Evolutionary conservation across 2,329 filamentous ascomycete genomes (phyloP).

Genomic region (Venturia pyrina): DNA sequence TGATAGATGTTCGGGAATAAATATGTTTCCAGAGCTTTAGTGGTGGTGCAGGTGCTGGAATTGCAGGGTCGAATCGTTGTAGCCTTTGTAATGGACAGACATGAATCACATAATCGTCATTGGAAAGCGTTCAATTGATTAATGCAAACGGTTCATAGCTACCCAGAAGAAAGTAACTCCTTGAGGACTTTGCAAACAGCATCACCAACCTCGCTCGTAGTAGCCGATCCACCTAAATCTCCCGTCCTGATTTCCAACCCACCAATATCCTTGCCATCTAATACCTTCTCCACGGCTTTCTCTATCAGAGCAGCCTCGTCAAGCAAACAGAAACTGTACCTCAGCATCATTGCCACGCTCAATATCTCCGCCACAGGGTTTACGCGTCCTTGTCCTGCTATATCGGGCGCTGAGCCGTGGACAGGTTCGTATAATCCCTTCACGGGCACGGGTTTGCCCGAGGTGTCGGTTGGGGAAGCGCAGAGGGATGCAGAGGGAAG

Average conservation of each 20-base stretch:
- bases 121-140: too few relatives aligned
- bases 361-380: slow-evolving; percentile 24
- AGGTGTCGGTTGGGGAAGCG: slow-evolving; percentile 17
- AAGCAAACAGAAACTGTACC: slow-evolving; percentile 17
- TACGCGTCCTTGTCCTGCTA: slow-evolving; percentile 23
- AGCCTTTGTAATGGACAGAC: too few relatives aligned
- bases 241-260: slow-evolving; percentile 9
- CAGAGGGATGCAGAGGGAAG: slow-evolving; percentile 37
- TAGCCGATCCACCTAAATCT: slow-evolving; percentile 8
- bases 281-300: background rate
- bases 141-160: background rate
- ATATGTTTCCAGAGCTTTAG: too few relatives aligned
- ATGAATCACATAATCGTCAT: too few relatives aligned
- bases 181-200: slow-evolving; percentile 6
- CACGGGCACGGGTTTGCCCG: slow-evolving; percentile 17
- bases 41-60: too few relatives aligned
- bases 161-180: background rate
- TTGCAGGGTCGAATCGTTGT: too few relatives aligned
- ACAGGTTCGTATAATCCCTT: slow-evolving; percentile 24
- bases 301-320: slow-evolving; percentile 7
- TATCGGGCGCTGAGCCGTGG: slow-evolving; percentile 25
- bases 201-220: slow-evolving; percentile 8
- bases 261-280: slow-evolving; percentile 4
- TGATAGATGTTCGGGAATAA: too few relatives aligned
- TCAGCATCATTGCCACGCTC: slow-evolving; percentile 25